Evolutionary conservation across 2,329 filamentous ascomycete genomes (phyloP), one percentile per base, ranked within the genome.

Genomic region (Camillea tinctor): DNA sequence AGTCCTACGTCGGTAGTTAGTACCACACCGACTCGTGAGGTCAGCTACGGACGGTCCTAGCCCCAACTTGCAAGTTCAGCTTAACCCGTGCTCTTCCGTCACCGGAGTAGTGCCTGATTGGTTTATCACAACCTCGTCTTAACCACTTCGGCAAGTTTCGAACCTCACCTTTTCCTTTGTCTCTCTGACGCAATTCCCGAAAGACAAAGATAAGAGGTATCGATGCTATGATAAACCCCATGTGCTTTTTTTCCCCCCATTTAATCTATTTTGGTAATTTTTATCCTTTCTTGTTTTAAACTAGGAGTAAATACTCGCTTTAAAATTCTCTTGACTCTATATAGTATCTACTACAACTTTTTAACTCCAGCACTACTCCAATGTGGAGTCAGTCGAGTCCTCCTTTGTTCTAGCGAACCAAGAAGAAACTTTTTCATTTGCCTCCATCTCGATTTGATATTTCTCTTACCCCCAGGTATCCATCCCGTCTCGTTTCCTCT

Each of bases 391-490:
- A 24, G 48, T 51, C 49, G 53, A 56, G 6, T 56, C 55, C 24
- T 5, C 36, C 58, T 62, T 65, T 61, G 61, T 65, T 60, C 62
- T 63, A 62, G 61, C 23, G 58, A 66, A 68, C 56, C 55, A 62
- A 64, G 56, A 48, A 55, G 54, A 59, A 44, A 54, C 61, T 66
- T 63, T 57, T 58, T 61, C 60, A 58, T 58, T 60, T 52, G 57
- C 60, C 60, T 66, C 62, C 61, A 61, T 54, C 44, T 22, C 48
- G 26, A 49, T 23, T 60, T 55, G 36, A 56, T 26, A 54, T 54
- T 58, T 50, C 26, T 53, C 50, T 40, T 58, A 50, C 50, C 55
- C 26, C 56, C 48, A 56, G 49, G 36, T 57, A 26, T 30, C 24
- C 49, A 36, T 30, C 26, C 13, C 2, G 26, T 30, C 13, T 30